phyloP scores from a whole-genome alignment of 1,284 basidiomycete species.

The Waitea zeae region DNA sequence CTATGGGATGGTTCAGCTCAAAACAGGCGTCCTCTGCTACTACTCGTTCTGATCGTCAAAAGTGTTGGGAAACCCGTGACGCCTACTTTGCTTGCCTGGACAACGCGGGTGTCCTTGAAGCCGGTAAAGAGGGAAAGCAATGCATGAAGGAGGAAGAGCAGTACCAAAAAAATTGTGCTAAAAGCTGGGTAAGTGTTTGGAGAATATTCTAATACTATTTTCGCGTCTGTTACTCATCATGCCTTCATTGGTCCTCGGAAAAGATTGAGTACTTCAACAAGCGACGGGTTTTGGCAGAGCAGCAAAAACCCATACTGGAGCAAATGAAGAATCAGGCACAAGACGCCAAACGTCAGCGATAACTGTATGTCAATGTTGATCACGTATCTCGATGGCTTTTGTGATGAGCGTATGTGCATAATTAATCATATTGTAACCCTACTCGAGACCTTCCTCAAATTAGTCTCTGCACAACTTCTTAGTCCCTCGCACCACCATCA shows the following conservation, averaged over 20 bases:
- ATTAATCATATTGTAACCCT: slow-evolving; percentile 8
- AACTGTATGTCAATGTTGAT: no score
- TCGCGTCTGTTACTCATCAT: neutral
- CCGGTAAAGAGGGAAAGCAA: slow-evolving; percentile 42
- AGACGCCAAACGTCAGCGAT: no score
- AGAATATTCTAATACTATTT: slow-evolving; percentile 8
- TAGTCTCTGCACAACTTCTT: no score
- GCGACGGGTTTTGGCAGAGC: slow-evolving; percentile 54
- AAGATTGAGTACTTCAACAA: slow-evolving; percentile 80
- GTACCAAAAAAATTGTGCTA: slow-evolving; percentile 57
- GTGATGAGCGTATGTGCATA: no score
- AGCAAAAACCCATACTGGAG: slow-evolving; percentile 48
- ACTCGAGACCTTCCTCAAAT: no score
- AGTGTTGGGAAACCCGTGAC: slow-evolving; percentile 67
- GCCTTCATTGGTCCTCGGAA: neutral
- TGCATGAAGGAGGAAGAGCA: slow-evolving; percentile 32
- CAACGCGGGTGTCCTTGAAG: slow-evolving; percentile 37
- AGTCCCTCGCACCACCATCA: no score
- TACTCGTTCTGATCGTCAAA: slow-evolving; percentile 38
- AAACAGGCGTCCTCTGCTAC: slow-evolving; percentile 20
- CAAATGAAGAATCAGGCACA: slow-evolving; percentile 34
- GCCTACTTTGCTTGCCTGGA: slow-evolving; percentile 67
- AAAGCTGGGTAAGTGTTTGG: slow-evolving; percentile 77
- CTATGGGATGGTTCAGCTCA: slow-evolving; percentile 18
- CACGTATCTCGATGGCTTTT: no score